phyloP scores from a whole-genome alignment of 108 stramenopile species.

The Schizochytrium sp. region DNA sequence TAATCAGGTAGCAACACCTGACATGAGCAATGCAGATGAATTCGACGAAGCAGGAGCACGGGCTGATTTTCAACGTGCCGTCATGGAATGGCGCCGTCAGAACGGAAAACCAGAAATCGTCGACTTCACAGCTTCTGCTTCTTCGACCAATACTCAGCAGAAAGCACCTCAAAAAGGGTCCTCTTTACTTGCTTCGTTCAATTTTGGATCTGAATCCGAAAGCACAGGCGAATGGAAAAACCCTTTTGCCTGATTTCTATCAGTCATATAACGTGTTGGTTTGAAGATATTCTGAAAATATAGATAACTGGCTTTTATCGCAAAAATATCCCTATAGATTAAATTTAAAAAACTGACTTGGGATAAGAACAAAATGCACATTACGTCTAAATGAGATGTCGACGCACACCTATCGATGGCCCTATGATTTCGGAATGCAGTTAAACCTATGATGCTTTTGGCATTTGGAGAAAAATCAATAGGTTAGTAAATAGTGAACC shows the following conservation, averaged over 20 bases:
- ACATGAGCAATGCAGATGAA: neutral
- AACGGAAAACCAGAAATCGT: neutral
- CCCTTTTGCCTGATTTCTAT: neutral
- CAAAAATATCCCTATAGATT: too few relatives aligned
- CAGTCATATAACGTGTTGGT: too few relatives aligned
- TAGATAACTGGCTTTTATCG: too few relatives aligned
- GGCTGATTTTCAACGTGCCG: neutral
- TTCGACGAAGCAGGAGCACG: constrained; percentile 25
- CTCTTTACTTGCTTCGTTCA: neutral
- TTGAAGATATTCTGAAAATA: too few relatives aligned
- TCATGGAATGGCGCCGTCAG: neutral
- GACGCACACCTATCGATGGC: too few relatives aligned
- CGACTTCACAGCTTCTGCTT: neutral
- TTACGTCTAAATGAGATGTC: too few relatives aligned
- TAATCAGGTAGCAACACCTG: neutral
- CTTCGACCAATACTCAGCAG: neutral
- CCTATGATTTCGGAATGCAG: too few relatives aligned
- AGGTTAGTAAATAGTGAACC: too few relatives aligned
- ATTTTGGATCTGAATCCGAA: neutral
- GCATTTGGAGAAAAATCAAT: too few relatives aligned
- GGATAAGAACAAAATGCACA: too few relatives aligned
- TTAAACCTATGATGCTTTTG: too few relatives aligned
- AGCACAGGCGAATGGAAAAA: neutral
- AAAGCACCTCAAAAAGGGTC: neutral
- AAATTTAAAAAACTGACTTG: too few relatives aligned